phyloP scores from a whole-genome alignment of 2,329 filamentous ascomycete species.

The Rosellinia necatrix region DNA sequence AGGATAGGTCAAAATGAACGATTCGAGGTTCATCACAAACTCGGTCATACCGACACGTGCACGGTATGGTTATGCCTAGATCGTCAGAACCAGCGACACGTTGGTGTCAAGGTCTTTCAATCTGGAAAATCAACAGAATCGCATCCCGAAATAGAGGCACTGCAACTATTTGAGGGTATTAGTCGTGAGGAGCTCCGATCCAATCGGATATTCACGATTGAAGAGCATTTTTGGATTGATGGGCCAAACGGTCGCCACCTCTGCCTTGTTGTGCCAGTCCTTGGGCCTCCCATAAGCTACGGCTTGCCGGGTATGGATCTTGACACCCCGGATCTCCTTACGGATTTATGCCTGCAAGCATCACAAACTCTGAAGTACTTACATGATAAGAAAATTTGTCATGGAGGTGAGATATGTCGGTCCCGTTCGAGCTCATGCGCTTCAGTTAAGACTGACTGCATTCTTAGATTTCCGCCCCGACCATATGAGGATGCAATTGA shows the following conservation, averaged over 20 bases:
- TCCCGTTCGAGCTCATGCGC: neutral
- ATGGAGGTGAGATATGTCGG: conserved; percentile 8
- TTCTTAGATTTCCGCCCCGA: conserved; percentile 17
- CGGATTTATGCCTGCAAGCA: conserved; percentile 17
- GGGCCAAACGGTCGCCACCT: conserved; percentile 23
- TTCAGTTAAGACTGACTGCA: neutral
- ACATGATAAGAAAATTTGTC: conserved; percentile 16
- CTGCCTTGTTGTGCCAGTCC: conserved; percentile 10
- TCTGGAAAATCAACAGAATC: conserved; percentile 1
- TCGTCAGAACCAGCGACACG: neutral
- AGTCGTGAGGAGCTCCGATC: conserved; percentile 1
- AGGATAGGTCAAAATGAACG: conserved; percentile 7
- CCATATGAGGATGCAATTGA: conserved; percentile 19
- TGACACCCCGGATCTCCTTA: conserved; percentile 12
- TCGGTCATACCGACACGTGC: conserved; percentile 8
- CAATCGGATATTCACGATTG: conserved; percentile 7
- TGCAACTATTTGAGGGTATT: conserved; percentile 2
- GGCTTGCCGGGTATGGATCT: neutral
- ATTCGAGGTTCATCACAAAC: conserved; percentile 23
- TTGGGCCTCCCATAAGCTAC: conserved; percentile 16
- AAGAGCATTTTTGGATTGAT: conserved; percentile 17
- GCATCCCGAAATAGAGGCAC: neutral
- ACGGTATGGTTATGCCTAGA: conserved; percentile 18
- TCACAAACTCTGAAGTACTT: conserved; percentile 6
- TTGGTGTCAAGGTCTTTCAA: conserved; percentile 9